Percentiles rank a stretch among this genome's conserved stretches.
Conservation (phyloP, 345 rosid species). For the Dipteronia sinensis region DNA sequence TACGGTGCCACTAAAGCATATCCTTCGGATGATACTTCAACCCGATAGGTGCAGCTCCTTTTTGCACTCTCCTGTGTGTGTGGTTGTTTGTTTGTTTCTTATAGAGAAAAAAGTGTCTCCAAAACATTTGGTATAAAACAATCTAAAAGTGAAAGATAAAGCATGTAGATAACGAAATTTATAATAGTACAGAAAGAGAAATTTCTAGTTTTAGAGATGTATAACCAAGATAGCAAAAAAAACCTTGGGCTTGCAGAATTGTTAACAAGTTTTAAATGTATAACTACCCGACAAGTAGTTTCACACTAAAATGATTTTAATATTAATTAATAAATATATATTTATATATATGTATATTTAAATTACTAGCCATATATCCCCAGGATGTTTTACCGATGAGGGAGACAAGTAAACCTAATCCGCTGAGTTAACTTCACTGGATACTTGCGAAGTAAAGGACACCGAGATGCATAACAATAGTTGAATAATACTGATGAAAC, state of each 20-base stretch:
- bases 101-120: neutral
- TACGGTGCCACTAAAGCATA: neutral
- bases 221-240: no score
- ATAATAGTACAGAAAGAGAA: neutral
- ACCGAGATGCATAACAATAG: no score
- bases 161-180: conserved; percentile 1
- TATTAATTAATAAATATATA: no score
- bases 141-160: neutral
- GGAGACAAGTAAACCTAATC: conserved; percentile 81
- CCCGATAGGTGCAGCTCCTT: neutral
- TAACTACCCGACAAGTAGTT: no score
- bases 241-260: no score
- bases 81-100: neutral
- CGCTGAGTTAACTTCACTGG: conserved; percentile 83
- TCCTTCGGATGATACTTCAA: neutral
- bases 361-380: conserved; percentile 77
- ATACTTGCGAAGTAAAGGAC: conserved; percentile 86
- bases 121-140: neutral
- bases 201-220: no score
- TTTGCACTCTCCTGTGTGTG: neutral
- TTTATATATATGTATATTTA: neutral
- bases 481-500: conserved; percentile 60
- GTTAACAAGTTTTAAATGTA: no score
- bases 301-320: no score
- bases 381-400: conserved; percentile 76